Percentiles rank a stretch among this genome's conserved stretches.
These are phyloP conservation scores for Calvatia gigantea DNA, from an alignment of 768 basidiomycete genomes.

Conservation along the genomic window DNA sequence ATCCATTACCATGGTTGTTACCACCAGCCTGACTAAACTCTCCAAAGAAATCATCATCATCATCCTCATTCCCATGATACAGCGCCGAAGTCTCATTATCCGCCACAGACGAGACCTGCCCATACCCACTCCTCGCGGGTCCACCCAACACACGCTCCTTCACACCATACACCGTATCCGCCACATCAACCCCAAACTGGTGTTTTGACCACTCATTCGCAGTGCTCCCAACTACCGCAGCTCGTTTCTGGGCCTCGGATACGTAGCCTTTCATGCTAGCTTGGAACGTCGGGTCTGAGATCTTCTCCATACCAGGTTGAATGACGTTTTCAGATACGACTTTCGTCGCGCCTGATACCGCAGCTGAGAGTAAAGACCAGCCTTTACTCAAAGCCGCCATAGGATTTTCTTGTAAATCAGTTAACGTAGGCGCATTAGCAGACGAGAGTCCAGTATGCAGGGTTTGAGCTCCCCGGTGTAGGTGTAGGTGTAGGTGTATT, in stretches of 20 bases:
- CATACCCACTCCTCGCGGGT: conserved; percentile 51
- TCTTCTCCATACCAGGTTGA: conserved; percentile 83
- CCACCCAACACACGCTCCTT: conserved; percentile 54
- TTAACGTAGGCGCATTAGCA: conserved; percentile 70
- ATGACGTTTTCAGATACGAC: conserved; percentile 84
- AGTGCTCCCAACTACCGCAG: conserved; percentile 54
- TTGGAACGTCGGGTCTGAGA: conserved; percentile 77
- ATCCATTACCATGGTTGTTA: not conserved
- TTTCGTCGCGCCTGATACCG: conserved; percentile 73
- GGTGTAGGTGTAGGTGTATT: conserved; percentile 67
- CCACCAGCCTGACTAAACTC: conserved; percentile 32
- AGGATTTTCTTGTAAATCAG: conserved; percentile 86
- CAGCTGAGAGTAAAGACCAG: conserved; percentile 93
- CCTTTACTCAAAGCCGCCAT: conserved; percentile 85
- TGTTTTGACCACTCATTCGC: conserved; percentile 78
- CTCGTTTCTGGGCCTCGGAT: conserved; percentile 61
- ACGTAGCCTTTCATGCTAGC: conserved; percentile 72
- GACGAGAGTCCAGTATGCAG: conserved; percentile 75
- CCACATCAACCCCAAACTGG: conserved; percentile 84
- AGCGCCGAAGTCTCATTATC: conserved; percentile 54
- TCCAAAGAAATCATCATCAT: conserved; percentile 66
- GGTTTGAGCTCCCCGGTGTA: conserved; percentile 50
- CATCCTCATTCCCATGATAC: conserved; percentile 39
- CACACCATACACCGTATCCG: conserved; percentile 67
- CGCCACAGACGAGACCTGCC: conserved; percentile 36